Conservation (phyloP, 768 basidiomycete genomes). For the Boletus sp. region DNA sequence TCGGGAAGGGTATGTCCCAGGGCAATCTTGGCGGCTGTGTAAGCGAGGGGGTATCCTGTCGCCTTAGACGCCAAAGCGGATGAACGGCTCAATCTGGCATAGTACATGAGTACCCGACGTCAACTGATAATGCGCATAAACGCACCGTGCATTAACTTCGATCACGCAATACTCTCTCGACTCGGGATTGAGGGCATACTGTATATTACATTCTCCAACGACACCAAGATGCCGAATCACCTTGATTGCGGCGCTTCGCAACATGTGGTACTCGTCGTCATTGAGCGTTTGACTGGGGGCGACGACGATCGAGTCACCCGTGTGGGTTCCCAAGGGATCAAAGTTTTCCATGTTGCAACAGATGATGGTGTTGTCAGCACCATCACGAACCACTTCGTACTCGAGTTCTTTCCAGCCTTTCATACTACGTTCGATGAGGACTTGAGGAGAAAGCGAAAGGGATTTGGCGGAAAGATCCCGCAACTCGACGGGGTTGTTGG, state of each 20-base stretch:
- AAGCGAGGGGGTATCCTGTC: slow-evolving; percentile 97
- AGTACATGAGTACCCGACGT: not conserved
- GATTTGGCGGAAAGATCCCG: slow-evolving; percentile 92
- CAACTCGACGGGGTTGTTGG: slow-evolving; percentile 90
- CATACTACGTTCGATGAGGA: slow-evolving; percentile 96
- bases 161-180: slow-evolving; percentile 97
- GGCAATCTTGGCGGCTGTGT: slow-evolving; percentile 98
- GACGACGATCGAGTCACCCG: slow-evolving; percentile 98
- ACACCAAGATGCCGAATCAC: slow-evolving; percentile 90
- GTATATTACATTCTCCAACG: slow-evolving; percentile 95
- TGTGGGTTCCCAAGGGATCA: slow-evolving; percentile 97
- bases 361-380: slow-evolving; percentile 98
- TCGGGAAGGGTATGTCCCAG: slow-evolving; percentile 97
- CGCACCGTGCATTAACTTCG: slow-evolving; percentile 90
- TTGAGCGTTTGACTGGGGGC: slow-evolving; percentile 97
- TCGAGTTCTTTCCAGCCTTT: slow-evolving; percentile 99
- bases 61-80: slow-evolving; percentile 98
- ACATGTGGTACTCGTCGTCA: slow-evolving; percentile 99
- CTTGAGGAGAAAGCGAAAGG: slow-evolving; percentile 89
- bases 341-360: slow-evolving; percentile 99
- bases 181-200: slow-evolving; percentile 94
- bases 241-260: slow-evolving; percentile 96
- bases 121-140: not conserved
- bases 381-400: slow-evolving; percentile 98
- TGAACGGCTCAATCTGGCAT: slow-evolving; percentile 69